These are phyloP conservation scores for Leccinellum albellum DNA, from an alignment of 768 basidiomycete species.

Conservation along the genomic window DNA sequence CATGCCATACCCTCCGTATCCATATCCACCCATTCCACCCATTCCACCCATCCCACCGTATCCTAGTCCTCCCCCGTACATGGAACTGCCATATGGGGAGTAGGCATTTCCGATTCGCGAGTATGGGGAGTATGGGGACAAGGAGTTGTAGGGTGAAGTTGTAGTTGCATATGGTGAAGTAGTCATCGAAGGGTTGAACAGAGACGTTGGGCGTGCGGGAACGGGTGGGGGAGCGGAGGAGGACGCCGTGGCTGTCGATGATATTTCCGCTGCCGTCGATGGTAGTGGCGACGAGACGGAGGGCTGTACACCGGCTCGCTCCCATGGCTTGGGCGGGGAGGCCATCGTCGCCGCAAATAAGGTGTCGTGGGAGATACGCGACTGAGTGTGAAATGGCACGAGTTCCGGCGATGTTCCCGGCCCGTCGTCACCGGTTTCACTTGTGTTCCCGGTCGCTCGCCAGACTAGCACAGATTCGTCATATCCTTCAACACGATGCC, in stretches of 20 bases:
- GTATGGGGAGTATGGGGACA: constrained; percentile 46
- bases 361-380: too few relatives aligned
- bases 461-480: too few relatives aligned
- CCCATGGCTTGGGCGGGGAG: constrained; percentile 91
- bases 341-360: constrained; percentile 47
- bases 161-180: constrained; percentile 33
- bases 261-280: constrained; percentile 17
- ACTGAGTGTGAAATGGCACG: neutral
- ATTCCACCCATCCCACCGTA: constrained; percentile 41
- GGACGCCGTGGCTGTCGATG: constrained; percentile 22
- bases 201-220: constrained; percentile 60
- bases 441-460: too few relatives aligned
- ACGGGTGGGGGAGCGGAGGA: constrained; percentile 41
- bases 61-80: constrained; percentile 32
- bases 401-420: neutral
- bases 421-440: too few relatives aligned
- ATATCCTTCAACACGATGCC: too few relatives aligned
- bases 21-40: constrained; percentile 27
- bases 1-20: constrained; percentile 46
- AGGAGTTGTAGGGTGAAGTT: constrained; percentile 43
- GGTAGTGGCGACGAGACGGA: constrained; percentile 24
- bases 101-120: constrained; percentile 35
- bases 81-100: constrained; percentile 30
- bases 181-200: constrained; percentile 39
- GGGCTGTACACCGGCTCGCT: constrained; percentile 48